These are phyloP conservation scores for Phytophthora pistaciae DNA, from an alignment of 352 stramenopile genomes.

Conservation along the genomic window DNA sequence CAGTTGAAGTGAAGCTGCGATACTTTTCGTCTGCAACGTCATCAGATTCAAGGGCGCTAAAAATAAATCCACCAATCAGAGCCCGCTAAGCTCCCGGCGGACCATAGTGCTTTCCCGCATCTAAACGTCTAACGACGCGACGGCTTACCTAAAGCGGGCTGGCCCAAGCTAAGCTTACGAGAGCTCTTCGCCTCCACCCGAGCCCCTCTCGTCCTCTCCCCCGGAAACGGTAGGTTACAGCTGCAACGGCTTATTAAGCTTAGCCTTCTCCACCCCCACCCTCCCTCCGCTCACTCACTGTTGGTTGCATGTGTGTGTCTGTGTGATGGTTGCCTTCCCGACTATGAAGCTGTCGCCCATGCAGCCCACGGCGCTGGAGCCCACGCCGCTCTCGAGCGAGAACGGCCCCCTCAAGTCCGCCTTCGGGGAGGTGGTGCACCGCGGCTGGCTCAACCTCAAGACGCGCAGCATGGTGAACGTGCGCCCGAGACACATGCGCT, in stretches of 20 bases:
- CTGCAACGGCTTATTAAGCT: neutral
- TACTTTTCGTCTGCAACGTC: constrained; percentile 3
- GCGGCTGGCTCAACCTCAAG: constrained; percentile 89
- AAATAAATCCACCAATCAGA: constrained; percentile 2
- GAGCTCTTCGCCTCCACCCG: neutral
- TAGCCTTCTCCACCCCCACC: neutral
- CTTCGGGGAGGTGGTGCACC: constrained; percentile 80
- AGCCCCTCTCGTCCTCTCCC: constrained; percentile 18
- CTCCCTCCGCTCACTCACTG: neutral
- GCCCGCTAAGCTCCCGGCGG: neutral
- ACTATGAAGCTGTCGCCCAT: constrained; percentile 37
- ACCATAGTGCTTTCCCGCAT: neutral
- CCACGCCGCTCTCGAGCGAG: constrained; percentile 61
- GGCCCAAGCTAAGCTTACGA: neutral
- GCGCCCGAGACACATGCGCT: constrained; percentile 83
- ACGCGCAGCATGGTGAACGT: constrained; percentile 90
- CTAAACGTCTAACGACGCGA: neutral
- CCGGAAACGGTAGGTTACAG: neutral
- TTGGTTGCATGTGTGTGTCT: neutral
- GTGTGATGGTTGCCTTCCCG: neutral
- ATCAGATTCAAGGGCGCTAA: neutral
- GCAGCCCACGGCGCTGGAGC: constrained; percentile 56
- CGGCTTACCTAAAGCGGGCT: neutral
- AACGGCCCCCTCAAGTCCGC: constrained; percentile 59
- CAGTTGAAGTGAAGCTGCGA: constrained; percentile 2